These are phyloP conservation scores for Lachnellula willkommii DNA, from an alignment of 2,329 filamentous ascomycete genomes.

Conservation along the genomic window DNA sequence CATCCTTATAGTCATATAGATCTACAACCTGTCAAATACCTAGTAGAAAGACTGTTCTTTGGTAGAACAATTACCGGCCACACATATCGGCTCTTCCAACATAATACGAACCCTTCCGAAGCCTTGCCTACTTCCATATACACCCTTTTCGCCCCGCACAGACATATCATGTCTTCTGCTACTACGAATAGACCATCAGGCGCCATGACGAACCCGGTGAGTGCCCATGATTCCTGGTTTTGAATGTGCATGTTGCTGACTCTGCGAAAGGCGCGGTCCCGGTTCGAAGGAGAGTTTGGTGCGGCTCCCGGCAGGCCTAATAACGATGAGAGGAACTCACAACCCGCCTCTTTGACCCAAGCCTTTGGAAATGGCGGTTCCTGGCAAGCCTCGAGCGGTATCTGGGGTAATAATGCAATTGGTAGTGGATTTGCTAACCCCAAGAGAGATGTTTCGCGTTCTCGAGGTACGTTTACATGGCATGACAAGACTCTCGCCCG, in stretches of 20 bases:
- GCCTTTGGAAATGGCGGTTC: slow-evolving; percentile 39
- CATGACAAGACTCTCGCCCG: slow-evolving; percentile 6
- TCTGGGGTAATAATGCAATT: slow-evolving; percentile 47
- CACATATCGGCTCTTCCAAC: slow-evolving; percentile 16
- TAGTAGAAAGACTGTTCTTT: slow-evolving; percentile 23
- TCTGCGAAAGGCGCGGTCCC: slow-evolving; percentile 26
- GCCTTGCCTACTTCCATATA: slow-evolving; percentile 10
- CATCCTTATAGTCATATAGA: slow-evolving; percentile 32
- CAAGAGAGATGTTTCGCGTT: slow-evolving; percentile 40
- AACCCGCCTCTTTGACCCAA: slow-evolving; percentile 36
- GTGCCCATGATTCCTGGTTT: slow-evolving; percentile 31
- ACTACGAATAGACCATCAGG: slow-evolving; percentile 31
- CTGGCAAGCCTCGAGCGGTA: slow-evolving; percentile 37
- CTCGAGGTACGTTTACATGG: slow-evolving; percentile 42
- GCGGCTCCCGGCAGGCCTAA: slow-evolving; percentile 27
- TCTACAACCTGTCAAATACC: slow-evolving; percentile 30
- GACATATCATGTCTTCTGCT: slow-evolving; percentile 32
- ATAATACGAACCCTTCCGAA: slow-evolving; percentile 17
- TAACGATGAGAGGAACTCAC: slow-evolving; percentile 32
- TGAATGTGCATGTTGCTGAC: slow-evolving; percentile 21
- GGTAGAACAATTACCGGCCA: slow-evolving; percentile 16
- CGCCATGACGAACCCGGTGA: slow-evolving; percentile 37
- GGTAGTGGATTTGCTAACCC: slow-evolving; percentile 42
- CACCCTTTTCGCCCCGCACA: slow-evolving; percentile 29
- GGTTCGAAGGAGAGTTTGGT: slow-evolving; percentile 36